phyloP scores from a whole-genome alignment of 2,329 filamentous ascomycete genomes.

The Coniella vitis region DNA sequence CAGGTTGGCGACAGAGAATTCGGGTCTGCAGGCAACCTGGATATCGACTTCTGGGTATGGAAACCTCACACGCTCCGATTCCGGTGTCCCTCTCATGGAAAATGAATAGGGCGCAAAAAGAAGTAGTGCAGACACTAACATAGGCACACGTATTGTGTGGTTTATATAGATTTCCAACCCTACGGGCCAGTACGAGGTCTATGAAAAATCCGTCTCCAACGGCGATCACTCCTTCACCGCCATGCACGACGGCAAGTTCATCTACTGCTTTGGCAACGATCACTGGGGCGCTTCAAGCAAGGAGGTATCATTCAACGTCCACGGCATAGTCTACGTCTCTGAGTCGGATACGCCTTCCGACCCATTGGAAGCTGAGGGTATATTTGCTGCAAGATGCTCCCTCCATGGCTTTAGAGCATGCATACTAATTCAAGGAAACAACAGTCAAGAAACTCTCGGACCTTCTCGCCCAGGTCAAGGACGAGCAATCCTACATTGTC shows the following conservation, averaged over 20 bases:
- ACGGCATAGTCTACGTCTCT: constrained; percentile 94
- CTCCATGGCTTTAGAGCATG: background rate
- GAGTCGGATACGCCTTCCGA: constrained; percentile 79
- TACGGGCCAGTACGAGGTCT: constrained; percentile 64
- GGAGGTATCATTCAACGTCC: constrained; percentile 98
- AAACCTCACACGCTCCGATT: constrained; percentile 7
- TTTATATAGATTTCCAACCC: constrained; percentile 67
- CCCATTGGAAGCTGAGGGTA: constrained; percentile 86
- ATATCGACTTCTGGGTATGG: constrained; percentile 96
- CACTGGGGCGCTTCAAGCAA: constrained; percentile 94
- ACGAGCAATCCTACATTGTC: constrained; percentile 96
- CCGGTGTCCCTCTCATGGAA: background rate
- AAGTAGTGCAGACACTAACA: constrained; percentile 16
- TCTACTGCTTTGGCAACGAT: constrained; percentile 99
- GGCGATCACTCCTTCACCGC: constrained; percentile 93
- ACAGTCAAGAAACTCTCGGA: constrained; percentile 78
- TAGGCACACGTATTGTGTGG: background rate
- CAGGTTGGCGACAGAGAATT: constrained; percentile 97
- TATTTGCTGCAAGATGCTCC: constrained; percentile 20
- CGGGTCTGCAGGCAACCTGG: constrained; percentile 86
- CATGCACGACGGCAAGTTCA: constrained; percentile 76
- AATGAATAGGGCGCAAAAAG: background rate
- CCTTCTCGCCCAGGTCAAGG: constrained; percentile 84
- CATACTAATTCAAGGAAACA: constrained; percentile 10
- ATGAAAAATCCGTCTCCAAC: constrained; percentile 74